A percentile compares a stretch with the other conserved stretches of the same genome.
These are phyloP conservation scores for Spatholobus suberectus DNA, from an alignment of 306 rosid genomes.

Conservation along the genomic window DNA sequence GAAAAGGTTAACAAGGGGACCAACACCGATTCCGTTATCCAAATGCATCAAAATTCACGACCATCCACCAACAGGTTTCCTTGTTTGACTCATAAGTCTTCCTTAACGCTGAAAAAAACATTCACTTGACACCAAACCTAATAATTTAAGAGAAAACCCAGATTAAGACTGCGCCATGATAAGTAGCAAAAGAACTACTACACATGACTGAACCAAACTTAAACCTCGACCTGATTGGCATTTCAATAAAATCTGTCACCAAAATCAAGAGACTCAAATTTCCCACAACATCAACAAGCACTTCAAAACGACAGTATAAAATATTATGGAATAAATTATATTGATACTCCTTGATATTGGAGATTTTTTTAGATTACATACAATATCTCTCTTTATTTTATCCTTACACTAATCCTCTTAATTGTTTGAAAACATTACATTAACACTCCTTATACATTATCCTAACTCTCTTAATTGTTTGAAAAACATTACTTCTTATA, in stretches of 20 bases:
- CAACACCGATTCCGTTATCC: slow-evolving; percentile 3
- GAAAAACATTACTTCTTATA: too few relatives aligned
- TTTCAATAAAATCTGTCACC: not conserved
- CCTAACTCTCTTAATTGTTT: too few relatives aligned
- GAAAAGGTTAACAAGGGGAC: not conserved
- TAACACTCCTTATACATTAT: too few relatives aligned
- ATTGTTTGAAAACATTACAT: too few relatives aligned
- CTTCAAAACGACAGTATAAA: not conserved
- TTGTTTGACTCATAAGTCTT: not conserved
- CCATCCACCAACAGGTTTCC: not conserved
- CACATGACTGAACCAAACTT: not conserved
- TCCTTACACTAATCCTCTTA: too few relatives aligned
- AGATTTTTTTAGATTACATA: too few relatives aligned
- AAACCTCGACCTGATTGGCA: not conserved
- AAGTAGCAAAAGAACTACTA: not conserved
- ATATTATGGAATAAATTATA: too few relatives aligned
- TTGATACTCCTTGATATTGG: too few relatives aligned
- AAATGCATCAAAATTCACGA: slow-evolving; percentile 31
- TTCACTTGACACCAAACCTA: not conserved
- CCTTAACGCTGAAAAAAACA: not conserved
- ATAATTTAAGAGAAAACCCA: slow-evolving; percentile 5
- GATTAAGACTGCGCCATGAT: not conserved
- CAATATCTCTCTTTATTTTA: too few relatives aligned
- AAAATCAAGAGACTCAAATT: not conserved
- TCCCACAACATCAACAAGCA: not conserved